A percentile compares a stretch with the other conserved stretches of the same genome.
phyloP scores from a whole-genome alignment of 2,329 filamentous ascomycete species.

The Daldinia sp. region DNA sequence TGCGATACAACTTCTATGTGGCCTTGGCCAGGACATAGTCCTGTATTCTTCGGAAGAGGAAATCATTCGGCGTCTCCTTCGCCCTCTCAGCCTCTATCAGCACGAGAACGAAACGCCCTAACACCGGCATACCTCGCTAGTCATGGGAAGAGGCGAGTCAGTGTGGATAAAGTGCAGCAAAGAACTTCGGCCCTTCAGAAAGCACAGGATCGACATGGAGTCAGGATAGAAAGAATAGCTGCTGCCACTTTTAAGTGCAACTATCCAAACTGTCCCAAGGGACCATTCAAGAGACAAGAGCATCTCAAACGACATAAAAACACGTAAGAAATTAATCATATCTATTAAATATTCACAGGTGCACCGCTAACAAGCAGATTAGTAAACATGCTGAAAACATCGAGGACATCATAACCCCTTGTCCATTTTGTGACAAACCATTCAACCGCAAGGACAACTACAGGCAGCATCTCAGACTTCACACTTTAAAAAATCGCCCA shows the following conservation, averaged over 20 bases:
- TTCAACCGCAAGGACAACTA: slow-evolving; percentile 53
- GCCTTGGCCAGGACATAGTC: slow-evolving; percentile 36
- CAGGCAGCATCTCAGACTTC: slow-evolving; percentile 50
- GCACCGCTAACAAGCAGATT: slow-evolving; percentile 41
- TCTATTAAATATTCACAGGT: background rate
- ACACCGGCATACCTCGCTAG: slow-evolving; percentile 35
- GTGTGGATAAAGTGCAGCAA: slow-evolving; percentile 54
- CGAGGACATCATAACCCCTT: slow-evolving; percentile 28
- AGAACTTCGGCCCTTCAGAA: slow-evolving; percentile 56
- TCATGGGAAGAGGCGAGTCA: slow-evolving; percentile 51
- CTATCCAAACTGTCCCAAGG: slow-evolving; percentile 52
- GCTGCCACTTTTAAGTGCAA: slow-evolving; percentile 52
- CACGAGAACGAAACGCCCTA: slow-evolving; percentile 40
- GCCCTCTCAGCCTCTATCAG: slow-evolving; percentile 39
- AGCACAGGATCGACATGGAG: slow-evolving; percentile 45
- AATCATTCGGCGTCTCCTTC: slow-evolving; percentile 30
- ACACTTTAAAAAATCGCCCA: slow-evolving; percentile 45
- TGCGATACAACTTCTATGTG: slow-evolving; percentile 31
- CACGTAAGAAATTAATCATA: slow-evolving; percentile 49
- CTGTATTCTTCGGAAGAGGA: slow-evolving; percentile 33
- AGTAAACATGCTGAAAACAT: slow-evolving; percentile 43
- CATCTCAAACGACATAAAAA: slow-evolving; percentile 64
- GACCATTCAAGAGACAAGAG: slow-evolving; percentile 61
- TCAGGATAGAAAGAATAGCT: slow-evolving; percentile 38
- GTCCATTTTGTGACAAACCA: slow-evolving; percentile 40